These are phyloP conservation scores for Phytophthora macrochlamydospora DNA, from an alignment of 352 stramenopile genomes.

Conservation along the genomic window DNA sequence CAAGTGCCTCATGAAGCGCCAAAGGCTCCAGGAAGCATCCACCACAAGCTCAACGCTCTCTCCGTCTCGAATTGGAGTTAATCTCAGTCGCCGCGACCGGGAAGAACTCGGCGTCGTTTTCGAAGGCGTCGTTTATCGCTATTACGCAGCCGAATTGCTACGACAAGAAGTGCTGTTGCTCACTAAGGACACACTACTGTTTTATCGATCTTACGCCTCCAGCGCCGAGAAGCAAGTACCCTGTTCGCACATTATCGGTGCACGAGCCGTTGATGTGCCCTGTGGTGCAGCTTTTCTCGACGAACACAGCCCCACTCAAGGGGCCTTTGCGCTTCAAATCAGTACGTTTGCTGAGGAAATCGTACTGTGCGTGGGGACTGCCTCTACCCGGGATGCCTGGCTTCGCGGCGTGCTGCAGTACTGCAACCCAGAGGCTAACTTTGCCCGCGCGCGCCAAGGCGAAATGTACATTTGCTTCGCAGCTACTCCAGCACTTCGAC, in stretches of 20 bases:
- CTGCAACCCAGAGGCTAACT: slow-evolving; percentile 53
- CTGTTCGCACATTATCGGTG: slow-evolving; percentile 54
- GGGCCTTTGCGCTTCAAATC: slow-evolving; percentile 69
- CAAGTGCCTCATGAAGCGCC: slow-evolving; percentile 56
- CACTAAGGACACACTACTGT: slow-evolving; percentile 57
- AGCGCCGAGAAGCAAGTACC: slow-evolving; percentile 57
- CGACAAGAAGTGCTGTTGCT: slow-evolving; percentile 80
- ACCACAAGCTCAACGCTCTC: slow-evolving; percentile 49
- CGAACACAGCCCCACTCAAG: slow-evolving; percentile 7
- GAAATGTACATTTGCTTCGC: slow-evolving; percentile 53
- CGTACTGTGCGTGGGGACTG: slow-evolving; percentile 67
- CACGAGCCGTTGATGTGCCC: slow-evolving; percentile 42
- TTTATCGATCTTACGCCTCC: slow-evolving; percentile 73
- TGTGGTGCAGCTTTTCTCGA: slow-evolving; percentile 16
- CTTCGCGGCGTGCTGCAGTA: slow-evolving; percentile 65
- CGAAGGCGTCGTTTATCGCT: slow-evolving; percentile 79
- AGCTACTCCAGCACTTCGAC: slow-evolving; percentile 39
- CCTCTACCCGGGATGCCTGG: slow-evolving; percentile 68
- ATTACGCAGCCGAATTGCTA: slow-evolving; percentile 57
- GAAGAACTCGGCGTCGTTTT: slow-evolving; percentile 58
- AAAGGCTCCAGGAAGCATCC: slow-evolving; percentile 49
- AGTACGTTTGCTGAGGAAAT: slow-evolving; percentile 80
- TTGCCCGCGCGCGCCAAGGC: slow-evolving; percentile 40
- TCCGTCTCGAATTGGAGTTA: slow-evolving; percentile 64
- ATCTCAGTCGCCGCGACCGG: slow-evolving; percentile 64